phyloP scores from a whole-genome alignment of 495 filamentous ascomycete genomes.

The Chlorociboria aeruginascens region DNA sequence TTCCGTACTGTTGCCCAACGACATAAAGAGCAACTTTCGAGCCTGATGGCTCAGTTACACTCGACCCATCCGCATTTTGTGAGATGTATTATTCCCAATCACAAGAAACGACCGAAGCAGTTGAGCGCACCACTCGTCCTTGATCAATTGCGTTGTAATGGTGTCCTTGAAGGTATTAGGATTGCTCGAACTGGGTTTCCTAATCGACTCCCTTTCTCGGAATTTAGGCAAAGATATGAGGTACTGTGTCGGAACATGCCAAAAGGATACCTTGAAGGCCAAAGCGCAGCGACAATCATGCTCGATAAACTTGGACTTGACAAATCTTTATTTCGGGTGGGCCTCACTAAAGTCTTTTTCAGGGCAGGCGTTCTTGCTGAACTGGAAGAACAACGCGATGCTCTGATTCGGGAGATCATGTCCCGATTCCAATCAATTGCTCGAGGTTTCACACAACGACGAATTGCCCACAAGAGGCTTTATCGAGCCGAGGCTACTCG shows the following conservation, averaged over 20 bases:
- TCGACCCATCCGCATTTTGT: conserved; percentile 98
- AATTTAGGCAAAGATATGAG: conserved; percentile 94
- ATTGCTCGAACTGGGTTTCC: conserved; percentile 98
- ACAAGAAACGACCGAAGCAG: conserved; percentile 94
- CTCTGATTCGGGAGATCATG: conserved; percentile 86
- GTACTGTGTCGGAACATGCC: conserved; percentile 88
- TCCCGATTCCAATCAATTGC: conserved; percentile 87
- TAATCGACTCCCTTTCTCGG: conserved; percentile 81
- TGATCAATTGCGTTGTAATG: conserved; percentile 94
- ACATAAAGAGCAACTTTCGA: conserved; percentile 94
- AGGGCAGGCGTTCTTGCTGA: conserved; percentile 92
- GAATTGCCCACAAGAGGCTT: conserved; percentile 79
- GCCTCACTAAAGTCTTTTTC: conserved; percentile 97
- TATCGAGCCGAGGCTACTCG: conserved; percentile 90
- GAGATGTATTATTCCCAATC: conserved; percentile 94
- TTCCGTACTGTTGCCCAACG: conserved; percentile 95
- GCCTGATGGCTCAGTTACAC: conserved; percentile 89
- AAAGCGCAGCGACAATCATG: conserved; percentile 73
- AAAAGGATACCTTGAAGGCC: conserved; percentile 83
- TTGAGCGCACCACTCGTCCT: conserved; percentile 80
- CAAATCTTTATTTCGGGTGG: conserved; percentile 76
- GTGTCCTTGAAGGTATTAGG: conserved; percentile 94
- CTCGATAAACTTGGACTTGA: conserved; percentile 83
- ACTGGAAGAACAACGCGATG: conserved; percentile 87
- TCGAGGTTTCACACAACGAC: conserved; percentile 76